phyloP scores from a whole-genome alignment of 257 asterid species.

The Solanum infundibuliforme region DNA sequence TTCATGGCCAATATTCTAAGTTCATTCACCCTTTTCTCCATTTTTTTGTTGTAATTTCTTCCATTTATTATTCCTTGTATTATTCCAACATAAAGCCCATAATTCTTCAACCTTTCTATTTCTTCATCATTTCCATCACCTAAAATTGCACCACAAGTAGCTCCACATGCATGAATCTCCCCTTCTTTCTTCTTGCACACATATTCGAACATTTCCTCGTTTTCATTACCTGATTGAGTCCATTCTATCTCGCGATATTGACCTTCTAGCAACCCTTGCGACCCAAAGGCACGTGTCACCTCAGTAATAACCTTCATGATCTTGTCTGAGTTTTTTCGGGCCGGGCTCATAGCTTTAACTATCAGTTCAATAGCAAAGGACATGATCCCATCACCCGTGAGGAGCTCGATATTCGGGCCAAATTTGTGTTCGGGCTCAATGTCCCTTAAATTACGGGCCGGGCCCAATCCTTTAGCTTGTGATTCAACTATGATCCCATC shows the following conservation, averaged over 20 bases:
- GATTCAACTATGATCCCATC: neutral
- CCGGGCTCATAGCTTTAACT: conserved; percentile 27
- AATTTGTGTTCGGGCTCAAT: conserved; percentile 14
- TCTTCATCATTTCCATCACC: conserved; percentile 61
- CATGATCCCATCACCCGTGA: conserved; percentile 43
- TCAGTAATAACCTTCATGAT: conserved; percentile 44
- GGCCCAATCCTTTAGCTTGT: neutral
- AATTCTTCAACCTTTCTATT: conserved; percentile 37
- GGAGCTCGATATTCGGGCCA: conserved; percentile 53
- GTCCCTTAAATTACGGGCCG: neutral
- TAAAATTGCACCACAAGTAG: conserved; percentile 71
- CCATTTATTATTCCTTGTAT: conserved; percentile 27
- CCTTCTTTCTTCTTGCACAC: conserved; percentile 48
- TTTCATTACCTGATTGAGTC: neutral
- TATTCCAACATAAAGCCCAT: conserved; percentile 46
- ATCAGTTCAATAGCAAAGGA: conserved; percentile 52
- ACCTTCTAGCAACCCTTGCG: conserved; percentile 48
- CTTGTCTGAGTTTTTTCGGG: conserved; percentile 7
- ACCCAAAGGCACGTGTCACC: conserved; percentile 35
- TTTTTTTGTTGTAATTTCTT: neutral
- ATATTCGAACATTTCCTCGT: conserved; percentile 10
- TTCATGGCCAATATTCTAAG: conserved; percentile 33
- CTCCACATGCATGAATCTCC: conserved; percentile 50
- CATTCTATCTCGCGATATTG: conserved; percentile 14
- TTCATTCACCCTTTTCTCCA: conserved; percentile 18